Evolutionary conservation across 345 rosid species (phyloP).

Genomic region (Euphorbia tirucalli): DNA sequence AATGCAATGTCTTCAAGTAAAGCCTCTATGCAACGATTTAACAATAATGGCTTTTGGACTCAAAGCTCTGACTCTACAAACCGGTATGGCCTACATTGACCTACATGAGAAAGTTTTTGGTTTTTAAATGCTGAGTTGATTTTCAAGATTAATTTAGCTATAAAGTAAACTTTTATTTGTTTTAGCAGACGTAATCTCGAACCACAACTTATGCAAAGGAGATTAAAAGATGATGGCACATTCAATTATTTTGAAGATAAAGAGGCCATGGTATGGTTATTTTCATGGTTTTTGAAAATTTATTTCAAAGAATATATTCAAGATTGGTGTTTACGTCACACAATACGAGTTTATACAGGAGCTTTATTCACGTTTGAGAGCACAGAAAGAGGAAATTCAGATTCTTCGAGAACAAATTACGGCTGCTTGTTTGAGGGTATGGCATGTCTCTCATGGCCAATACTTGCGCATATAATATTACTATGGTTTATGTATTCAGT

Average conservation of each 20-base stretch:
- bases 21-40: constrained; percentile 28
- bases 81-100: constrained; percentile 28
- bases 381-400: constrained; percentile 74
- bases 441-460: constrained; percentile 10
- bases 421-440: constrained; percentile 69
- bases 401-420: constrained; percentile 76
- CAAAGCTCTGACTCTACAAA: constrained; percentile 28
- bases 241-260: constrained; percentile 43
- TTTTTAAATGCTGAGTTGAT: background rate
- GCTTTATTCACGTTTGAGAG: constrained; percentile 50
- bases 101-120: background rate
- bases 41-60: constrained; percentile 21
- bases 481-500: background rate
- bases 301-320: constrained; percentile 12
- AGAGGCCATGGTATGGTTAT: constrained; percentile 62
- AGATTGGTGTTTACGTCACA: constrained; percentile 22
- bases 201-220: constrained; percentile 36
- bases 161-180: constrained; percentile 3
- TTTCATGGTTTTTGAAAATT: constrained; percentile 3
- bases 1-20: constrained; percentile 40
- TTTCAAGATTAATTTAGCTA: background rate
- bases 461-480: constrained; percentile 7
- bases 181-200: constrained; percentile 39
- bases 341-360: constrained; percentile 42
- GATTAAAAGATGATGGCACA: constrained; percentile 38